Conservation (phyloP, 306 rosid species). For the Rubus parviflorus region DNA sequence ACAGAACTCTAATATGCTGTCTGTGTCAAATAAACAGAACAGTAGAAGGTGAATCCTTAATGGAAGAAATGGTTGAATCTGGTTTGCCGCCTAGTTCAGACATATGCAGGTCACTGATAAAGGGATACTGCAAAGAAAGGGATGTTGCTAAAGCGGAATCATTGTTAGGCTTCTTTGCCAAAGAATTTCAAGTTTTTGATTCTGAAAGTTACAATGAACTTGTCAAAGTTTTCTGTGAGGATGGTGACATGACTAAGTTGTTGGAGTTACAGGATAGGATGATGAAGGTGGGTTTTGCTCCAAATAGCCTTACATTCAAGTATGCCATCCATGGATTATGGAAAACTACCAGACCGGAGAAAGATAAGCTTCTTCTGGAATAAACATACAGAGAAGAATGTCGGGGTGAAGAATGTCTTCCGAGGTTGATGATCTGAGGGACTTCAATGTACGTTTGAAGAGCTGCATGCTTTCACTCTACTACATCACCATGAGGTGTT, state of each 20-base stretch:
- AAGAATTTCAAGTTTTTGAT: slow-evolving; percentile 58
- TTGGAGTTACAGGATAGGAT: slow-evolving; percentile 75
- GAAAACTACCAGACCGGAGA: slow-evolving; percentile 38
- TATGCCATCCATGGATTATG: slow-evolving; percentile 64
- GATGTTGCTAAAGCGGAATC: slow-evolving; percentile 60
- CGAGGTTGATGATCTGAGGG: background rate
- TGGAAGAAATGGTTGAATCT: slow-evolving; percentile 62
- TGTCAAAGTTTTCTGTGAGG: slow-evolving; percentile 48
- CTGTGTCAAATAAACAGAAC: slow-evolving; percentile 51
- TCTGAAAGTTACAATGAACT: slow-evolving; percentile 70
- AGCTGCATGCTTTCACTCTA: background rate
- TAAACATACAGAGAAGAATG: background rate
- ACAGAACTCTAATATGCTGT: slow-evolving; percentile 52
- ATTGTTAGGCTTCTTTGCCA: slow-evolving; percentile 53
- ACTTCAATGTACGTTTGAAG: background rate
- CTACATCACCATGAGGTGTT: background rate
- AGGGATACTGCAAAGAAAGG: slow-evolving; percentile 63
- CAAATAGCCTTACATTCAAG: slow-evolving; percentile 65
- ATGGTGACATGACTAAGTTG: slow-evolving; percentile 53
- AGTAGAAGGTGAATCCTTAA: slow-evolving; percentile 52
- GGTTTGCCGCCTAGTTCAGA: slow-evolving; percentile 55
- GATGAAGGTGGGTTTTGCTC: slow-evolving; percentile 61
- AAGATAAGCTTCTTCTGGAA: slow-evolving; percentile 13
- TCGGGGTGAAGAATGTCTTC: background rate
- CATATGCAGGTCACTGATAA: slow-evolving; percentile 51